Conservation (phyloP, 225 moss, liverwort and hornwort genomes). For the Anthoceros angustus region DNA sequence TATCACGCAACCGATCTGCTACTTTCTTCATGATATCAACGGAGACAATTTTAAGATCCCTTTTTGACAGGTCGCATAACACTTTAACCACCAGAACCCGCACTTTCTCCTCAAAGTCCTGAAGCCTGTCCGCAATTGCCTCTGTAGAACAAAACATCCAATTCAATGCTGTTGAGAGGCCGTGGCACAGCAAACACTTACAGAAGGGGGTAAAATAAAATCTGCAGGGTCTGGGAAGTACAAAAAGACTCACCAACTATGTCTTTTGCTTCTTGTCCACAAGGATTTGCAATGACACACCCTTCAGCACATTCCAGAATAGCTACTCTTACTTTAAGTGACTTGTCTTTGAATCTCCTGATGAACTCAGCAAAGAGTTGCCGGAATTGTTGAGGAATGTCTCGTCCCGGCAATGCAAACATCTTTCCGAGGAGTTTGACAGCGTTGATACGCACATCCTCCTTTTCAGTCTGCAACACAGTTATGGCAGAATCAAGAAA, state of each 20-base stretch:
- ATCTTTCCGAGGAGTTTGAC: constrained; percentile 64
- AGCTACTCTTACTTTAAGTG: constrained; percentile 64
- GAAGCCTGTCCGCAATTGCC: constrained; percentile 51
- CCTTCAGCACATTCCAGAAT: constrained; percentile 63
- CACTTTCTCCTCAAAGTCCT: constrained; percentile 78
- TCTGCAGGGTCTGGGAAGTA: neutral
- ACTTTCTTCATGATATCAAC: constrained; percentile 45
- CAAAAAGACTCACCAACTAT: constrained; percentile 37
- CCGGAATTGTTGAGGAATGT: constrained; percentile 70
- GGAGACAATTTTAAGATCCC: constrained; percentile 41
- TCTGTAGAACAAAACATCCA: constrained; percentile 18
- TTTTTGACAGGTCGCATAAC: constrained; percentile 46
- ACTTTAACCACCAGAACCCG: constrained; percentile 57
- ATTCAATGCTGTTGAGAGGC: neutral
- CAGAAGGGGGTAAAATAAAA: neutral
- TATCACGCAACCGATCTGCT: constrained; percentile 75
- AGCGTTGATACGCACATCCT: constrained; percentile 73
- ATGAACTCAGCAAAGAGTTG: constrained; percentile 64
- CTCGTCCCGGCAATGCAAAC: constrained; percentile 64
- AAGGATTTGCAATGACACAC: constrained; percentile 44
- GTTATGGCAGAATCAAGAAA: neutral
- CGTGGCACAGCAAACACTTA: neutral
- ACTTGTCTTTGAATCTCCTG: constrained; percentile 64
- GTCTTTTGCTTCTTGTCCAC: constrained; percentile 44
- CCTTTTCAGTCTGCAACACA: constrained; percentile 62